Evolutionary conservation across 2,329 filamentous ascomycete genomes (phyloP), one percentile per base, ranked within the genome.

Genomic region (Colletotrichum camelliae): DNA sequence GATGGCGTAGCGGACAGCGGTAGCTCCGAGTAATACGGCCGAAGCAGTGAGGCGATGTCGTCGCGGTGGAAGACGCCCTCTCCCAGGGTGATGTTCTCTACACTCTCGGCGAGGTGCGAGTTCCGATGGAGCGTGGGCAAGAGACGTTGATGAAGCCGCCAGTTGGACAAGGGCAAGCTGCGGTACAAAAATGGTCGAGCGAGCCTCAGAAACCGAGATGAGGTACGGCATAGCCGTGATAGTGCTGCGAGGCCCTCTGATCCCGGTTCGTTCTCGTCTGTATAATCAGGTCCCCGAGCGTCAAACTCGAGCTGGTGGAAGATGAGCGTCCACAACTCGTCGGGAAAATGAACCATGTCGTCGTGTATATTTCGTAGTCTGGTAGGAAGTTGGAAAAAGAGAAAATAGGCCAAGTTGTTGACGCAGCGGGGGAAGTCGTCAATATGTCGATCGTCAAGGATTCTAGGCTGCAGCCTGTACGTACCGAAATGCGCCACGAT

Each of bases 241-340:
- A 67, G 43, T 8, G 64, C 35, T 24, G 39, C 29, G 5, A 67
- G 39, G 24, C 64, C 64, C 18, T 31, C 39, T 31, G 27, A 48
- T 7, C 9, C 64, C 4, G 12, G 21, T 15, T 35, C 16, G 29
- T 21, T 33, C 1, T 67, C 64, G 1, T 16, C 9, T 7, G 64
- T 18, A 1, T 18, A 67, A n/a, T 39, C 21, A 7, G 39, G 18
- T 13, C 31, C 64, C 9, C 29, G n/a, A 8, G 10, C 16, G 43
- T 15, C 39, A 18, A 33, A 35, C 43, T 67, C 64, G 43, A 67
- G 39, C 8, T 55, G 64, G 13, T 10, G n/a, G 29, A 67, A 57
- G n/a, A 67, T 24, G n/a, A 35, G 29, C 27, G 43, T 55, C 64
- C 64, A 67, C 3, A 67, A n/a, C 15, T 67, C 39, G 43, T 67